Percentiles rank a stretch among this genome's conserved stretches.
Evolutionary conservation across 495 filamentous ascomycete species (phyloP).

Genomic region (Polyplosphaeria fusca): DNA sequence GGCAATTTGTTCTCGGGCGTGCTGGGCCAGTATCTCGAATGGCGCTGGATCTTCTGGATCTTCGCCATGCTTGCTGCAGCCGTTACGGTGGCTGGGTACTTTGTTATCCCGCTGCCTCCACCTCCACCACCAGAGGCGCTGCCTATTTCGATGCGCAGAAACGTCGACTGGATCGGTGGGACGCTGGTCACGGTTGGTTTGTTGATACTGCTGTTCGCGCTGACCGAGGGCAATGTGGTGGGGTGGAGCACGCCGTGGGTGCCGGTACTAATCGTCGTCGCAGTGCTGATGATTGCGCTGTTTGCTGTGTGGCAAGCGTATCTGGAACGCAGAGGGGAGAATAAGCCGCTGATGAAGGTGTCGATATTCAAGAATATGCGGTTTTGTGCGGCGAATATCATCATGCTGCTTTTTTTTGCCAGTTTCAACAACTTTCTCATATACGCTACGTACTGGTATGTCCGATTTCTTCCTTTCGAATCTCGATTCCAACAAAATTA

Average conservation of each 20-base stretch:
- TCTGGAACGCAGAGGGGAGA: conserved; percentile 49
- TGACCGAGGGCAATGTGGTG: conserved; percentile 61
- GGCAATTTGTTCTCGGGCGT: conserved; percentile 55
- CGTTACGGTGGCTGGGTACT: conserved; percentile 34
- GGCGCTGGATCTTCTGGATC: conserved; percentile 57
- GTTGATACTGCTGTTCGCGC: conserved; percentile 57
- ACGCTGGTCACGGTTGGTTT: conserved; percentile 40
- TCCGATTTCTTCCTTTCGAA: background rate
- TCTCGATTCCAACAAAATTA: background rate
- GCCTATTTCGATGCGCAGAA: conserved; percentile 18
- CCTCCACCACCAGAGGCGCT: conserved; percentile 14
- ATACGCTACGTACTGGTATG: conserved; percentile 56
- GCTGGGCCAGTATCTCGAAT: conserved; percentile 53
- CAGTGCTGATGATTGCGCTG: conserved; percentile 53
- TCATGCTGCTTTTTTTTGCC: conserved; percentile 59
- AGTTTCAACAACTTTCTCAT: conserved; percentile 59
- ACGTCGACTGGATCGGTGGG: conserved; percentile 41
- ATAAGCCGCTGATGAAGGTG: conserved; percentile 57
- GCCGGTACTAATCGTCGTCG: conserved; percentile 59
- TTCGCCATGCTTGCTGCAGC: conserved; percentile 35
- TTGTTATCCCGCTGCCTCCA: conserved; percentile 37
- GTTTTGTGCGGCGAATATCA: conserved; percentile 58
- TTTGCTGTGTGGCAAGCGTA: conserved; percentile 66
- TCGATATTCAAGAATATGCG: conserved; percentile 51
- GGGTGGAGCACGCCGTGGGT: conserved; percentile 69